Evolutionary conservation across 495 filamentous ascomycete species (phyloP), one percentile per base, ranked within the genome.

Genomic region (Penicillium antarcticum): DNA sequence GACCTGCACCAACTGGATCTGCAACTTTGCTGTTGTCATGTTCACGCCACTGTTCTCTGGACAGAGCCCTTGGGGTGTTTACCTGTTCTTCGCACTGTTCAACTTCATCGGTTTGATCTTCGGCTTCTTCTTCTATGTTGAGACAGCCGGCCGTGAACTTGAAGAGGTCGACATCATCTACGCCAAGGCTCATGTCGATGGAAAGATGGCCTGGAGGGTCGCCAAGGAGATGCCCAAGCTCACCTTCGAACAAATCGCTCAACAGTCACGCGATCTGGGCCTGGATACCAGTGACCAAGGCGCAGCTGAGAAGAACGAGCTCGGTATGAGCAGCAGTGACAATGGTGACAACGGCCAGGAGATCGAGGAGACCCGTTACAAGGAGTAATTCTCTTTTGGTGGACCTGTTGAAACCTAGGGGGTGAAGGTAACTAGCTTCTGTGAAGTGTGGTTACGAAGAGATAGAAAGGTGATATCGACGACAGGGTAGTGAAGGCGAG

Each of bases 11-110:
- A 87, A 88, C 65, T 87, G 85, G 85, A 65, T 85, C 2, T 86
- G 81, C 69, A 87, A 87, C 70, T 88, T 87, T 60, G 44, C 81
- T n/a, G 77, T 88, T 32, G 86, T 88, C 45, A 84, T 87, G 83
- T 76, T 88, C 35, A 85, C 83, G 1, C 74, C 74, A 2, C 53
- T 68, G 3, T 70, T 74, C 42, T 63, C 72, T 6, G 38, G 37
- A 2, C 35, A 52, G 12, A 61, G 44, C 34, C 24, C 36, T 3
- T 74, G 68, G 67, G 68, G 68, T 41, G 56, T 68, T 12, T 74
- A 74, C 40, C 64, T 74, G 24, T 87, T 91, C 79, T 91, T 90
- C 59, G 85, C 85, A 11, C 63, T 76, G 32, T 65, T 88, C 39
- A 91, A 91, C 69, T 81, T 80, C 39, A 68, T 69, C 62, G 87